Base-by-base conservation (phyloP, 192 early-diverging fungal species). In the Backusella tarrabulga region DNA sequence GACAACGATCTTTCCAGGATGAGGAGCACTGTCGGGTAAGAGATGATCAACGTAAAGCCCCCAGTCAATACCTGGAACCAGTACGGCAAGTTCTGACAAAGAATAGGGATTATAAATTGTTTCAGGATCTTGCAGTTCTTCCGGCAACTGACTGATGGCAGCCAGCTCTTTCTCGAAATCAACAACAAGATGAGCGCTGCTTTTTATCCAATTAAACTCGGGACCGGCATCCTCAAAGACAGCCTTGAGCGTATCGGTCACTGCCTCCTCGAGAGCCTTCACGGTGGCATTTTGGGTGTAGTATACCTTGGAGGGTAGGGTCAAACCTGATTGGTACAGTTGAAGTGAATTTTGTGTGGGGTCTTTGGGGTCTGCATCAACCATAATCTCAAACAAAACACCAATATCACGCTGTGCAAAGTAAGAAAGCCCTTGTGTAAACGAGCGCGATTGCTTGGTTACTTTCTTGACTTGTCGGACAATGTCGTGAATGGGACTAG, bases 231-330 rank as follows among this genome's bases (percentile, higher is more conserved):
- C 67, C 3, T 34, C 29, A 52, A 82, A 72, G 1, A 90, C 75
- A 14, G 80, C 67, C 9, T 72, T 60, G 54, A 92, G 77, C 50
- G 90, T 85, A 9, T 88, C 85, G 14, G 74, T 77, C 11, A 92
- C 73, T 19, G 80, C 78, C 1, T 75, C 76, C 69, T 81, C 72
- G 41, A 90, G 86, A 12, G 79, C 67, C 7, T 68, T 21, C 6
- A 89, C 44, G 29, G 86, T 83, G 9, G 89, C 76, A 6, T 84
- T 77, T 3, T 92, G 85, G 3, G 84, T 56, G 68, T 93, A 93
- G 36, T 93, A 93, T 52, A 92, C 86, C 23, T 88, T 92, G 60
- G 88, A 87, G 8, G 90, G 89, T 70, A 94, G 67, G 54, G 86
- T 88, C 32, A 93, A 79, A 17, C 92, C 92, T 68, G 68, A 79